A percentile compares a stretch with the other conserved stretches of the same genome.
Evolutionary conservation across 2,329 filamentous ascomycete species (phyloP).

Genomic region (Fusarium annulatum): DNA sequence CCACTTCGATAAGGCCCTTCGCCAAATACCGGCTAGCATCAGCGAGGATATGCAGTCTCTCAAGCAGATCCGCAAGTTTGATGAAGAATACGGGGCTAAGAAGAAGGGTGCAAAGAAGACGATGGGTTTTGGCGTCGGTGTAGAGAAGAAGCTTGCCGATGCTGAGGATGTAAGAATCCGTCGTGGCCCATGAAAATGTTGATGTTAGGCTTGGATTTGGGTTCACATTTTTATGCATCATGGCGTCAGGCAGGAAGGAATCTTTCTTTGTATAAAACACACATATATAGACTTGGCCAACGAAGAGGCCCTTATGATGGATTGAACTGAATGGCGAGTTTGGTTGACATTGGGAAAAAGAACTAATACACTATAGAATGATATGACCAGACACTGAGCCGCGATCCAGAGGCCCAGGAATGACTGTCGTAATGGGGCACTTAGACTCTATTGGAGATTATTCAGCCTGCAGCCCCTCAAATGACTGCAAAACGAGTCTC

Average conservation of each 20-base stretch:
- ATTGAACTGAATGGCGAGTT: neutral
- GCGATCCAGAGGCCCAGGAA: neutral
- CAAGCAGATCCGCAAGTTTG: constrained; percentile 90
- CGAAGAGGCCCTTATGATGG: constrained; percentile 5
- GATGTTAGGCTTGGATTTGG: neutral
- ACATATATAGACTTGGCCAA: constrained; percentile 33
- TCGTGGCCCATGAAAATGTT: constrained; percentile 27
- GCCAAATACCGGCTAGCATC: constrained; percentile 91
- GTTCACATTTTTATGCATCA: constrained; percentile 1
- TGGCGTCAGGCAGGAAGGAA: constrained; percentile 13
- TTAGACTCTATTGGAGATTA: neutral
- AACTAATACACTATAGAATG: neutral
- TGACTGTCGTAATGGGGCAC: neutral
- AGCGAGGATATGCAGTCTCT: constrained; percentile 93
- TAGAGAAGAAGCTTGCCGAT: constrained; percentile 50
- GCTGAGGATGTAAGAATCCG: constrained; percentile 60
- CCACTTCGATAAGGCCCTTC: constrained; percentile 88
- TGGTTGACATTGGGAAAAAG: neutral
- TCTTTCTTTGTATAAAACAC: constrained; percentile 22
- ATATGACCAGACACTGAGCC: neutral
- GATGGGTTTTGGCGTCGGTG: constrained; percentile 69
- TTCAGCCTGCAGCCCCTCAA: neutral
- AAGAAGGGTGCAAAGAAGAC: constrained; percentile 70
- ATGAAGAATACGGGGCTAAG: constrained; percentile 91
- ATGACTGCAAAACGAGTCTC: neutral